phyloP scores from a whole-genome alignment of 805 yeast species.

The Spathaspora girioi region DNA sequence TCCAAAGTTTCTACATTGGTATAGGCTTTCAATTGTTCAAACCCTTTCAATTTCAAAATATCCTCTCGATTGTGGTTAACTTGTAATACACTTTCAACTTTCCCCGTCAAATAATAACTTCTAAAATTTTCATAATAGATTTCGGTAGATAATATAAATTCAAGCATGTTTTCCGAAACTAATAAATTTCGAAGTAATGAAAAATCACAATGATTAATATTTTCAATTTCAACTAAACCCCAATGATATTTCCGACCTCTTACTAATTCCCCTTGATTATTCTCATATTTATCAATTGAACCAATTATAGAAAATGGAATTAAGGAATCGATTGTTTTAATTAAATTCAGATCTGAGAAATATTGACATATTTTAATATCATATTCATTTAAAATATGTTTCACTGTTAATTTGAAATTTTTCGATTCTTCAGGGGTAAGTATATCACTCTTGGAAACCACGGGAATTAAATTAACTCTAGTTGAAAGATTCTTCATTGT shows the following conservation, averaged over 20 bases:
- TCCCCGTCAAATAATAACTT: constrained; percentile 22
- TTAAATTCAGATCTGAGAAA: constrained; percentile 26
- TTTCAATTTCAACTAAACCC: constrained; percentile 86
- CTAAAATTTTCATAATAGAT: constrained; percentile 73
- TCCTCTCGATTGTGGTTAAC: not conserved
- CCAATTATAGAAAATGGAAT: constrained; percentile 76
- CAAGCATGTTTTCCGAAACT: constrained; percentile 70
- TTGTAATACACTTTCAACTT: not conserved
- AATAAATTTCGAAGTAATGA: constrained; percentile 57
- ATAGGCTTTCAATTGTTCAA: constrained; percentile 32
- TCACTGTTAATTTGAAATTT: constrained; percentile 22
- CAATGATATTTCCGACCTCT: constrained; percentile 78
- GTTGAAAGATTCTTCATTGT: constrained; percentile 32
- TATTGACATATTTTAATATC: constrained; percentile 30
- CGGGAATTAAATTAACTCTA: constrained; percentile 37
- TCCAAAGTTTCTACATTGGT: constrained; percentile 4
- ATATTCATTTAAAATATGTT: constrained; percentile 17
- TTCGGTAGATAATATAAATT: constrained; percentile 73
- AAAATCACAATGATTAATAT: constrained; percentile 76
- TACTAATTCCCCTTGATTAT: constrained; percentile 39
- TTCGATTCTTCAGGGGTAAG: constrained; percentile 23
- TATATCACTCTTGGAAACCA: constrained; percentile 36
- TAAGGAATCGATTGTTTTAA: constrained; percentile 28
- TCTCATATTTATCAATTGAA: constrained; percentile 42
- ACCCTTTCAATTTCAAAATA: not conserved